A percentile compares a stretch with the other conserved stretches of the same genome.
Evolutionary conservation across 306 rosid species (phyloP).

Genomic region (Glycine tomentella): DNA sequence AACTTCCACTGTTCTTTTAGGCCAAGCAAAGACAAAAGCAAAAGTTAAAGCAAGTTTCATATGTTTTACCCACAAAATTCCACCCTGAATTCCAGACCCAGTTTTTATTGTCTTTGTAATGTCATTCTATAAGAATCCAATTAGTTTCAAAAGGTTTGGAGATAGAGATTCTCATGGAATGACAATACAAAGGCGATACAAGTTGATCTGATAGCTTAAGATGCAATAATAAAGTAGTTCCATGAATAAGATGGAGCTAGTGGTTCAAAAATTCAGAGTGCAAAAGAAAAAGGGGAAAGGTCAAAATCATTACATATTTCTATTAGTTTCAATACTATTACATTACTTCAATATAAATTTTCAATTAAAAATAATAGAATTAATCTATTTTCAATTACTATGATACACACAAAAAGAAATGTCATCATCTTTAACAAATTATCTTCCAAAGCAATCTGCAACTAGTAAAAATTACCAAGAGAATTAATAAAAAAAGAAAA

Average conservation of each 20-base stretch:
- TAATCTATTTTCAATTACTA: neutral
- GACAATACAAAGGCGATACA: neutral
- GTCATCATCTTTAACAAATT: neutral
- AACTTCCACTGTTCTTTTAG: neutral
- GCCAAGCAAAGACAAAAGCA: slow-evolving; percentile 15
- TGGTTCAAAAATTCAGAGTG: neutral
- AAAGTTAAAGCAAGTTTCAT: slow-evolving; percentile 2
- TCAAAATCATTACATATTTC: slow-evolving; percentile 9
- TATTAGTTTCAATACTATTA: neutral
- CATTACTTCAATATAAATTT: neutral
- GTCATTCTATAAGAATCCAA: neutral
- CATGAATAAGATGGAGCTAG: neutral
- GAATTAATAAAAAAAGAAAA: neutral
- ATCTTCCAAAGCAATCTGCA: slow-evolving; percentile 1
- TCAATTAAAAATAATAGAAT: neutral
- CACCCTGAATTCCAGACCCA: neutral
- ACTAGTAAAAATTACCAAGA: too few relatives aligned
- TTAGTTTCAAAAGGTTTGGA: neutral
- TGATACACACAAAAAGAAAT: neutral
- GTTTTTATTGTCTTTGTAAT: neutral
- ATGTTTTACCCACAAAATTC: neutral
- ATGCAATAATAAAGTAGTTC: slow-evolving; percentile 9
- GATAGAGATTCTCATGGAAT: neutral
- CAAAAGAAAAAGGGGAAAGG: slow-evolving; percentile 1
- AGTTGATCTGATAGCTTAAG: slow-evolving; percentile 7